A percentile compares a stretch with the other conserved stretches of the same genome.
Evolutionary conservation across 108 stramenopile genomes (phyloP).

Genomic region (Aurantiochytrium sp.): DNA sequence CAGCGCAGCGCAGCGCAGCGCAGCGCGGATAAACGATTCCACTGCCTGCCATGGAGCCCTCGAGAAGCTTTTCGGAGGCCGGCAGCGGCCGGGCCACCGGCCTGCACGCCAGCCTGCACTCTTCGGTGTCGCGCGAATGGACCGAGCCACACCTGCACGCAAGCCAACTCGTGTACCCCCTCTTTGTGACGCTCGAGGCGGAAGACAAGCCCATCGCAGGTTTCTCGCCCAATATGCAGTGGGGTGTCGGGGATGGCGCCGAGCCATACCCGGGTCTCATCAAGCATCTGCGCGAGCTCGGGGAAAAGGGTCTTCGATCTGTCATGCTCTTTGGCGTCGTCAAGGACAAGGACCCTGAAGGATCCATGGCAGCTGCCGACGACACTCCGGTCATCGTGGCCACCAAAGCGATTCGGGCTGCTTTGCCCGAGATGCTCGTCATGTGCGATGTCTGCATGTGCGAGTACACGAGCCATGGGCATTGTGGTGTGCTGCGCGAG

Average conservation of each 20-base stretch:
- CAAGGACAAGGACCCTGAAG: conserved; percentile 13
- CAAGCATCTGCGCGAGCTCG: neutral
- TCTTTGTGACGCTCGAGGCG: neutral
- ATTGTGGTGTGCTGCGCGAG: conserved; percentile 72
- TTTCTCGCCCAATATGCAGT: neutral
- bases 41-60: neutral
- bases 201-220: neutral
- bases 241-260: neutral
- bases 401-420: neutral
- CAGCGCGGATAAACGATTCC: neutral
- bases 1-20: neutral
- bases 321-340: conserved; percentile 14
- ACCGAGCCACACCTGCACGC: conserved; percentile 7
- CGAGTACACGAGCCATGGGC: conserved; percentile 54
- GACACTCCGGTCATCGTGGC: neutral
- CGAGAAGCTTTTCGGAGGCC: neutral
- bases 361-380: neutral
- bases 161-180: neutral
- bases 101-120: neutral
- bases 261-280: neutral
- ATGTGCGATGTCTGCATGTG: conserved; percentile 11
- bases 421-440: neutral
- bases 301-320: neutral
- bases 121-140: neutral
- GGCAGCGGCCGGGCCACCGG: neutral